Evolutionary conservation across 805 yeast genomes (phyloP).

Genomic region (Myxozyma mucilagina): DNA sequence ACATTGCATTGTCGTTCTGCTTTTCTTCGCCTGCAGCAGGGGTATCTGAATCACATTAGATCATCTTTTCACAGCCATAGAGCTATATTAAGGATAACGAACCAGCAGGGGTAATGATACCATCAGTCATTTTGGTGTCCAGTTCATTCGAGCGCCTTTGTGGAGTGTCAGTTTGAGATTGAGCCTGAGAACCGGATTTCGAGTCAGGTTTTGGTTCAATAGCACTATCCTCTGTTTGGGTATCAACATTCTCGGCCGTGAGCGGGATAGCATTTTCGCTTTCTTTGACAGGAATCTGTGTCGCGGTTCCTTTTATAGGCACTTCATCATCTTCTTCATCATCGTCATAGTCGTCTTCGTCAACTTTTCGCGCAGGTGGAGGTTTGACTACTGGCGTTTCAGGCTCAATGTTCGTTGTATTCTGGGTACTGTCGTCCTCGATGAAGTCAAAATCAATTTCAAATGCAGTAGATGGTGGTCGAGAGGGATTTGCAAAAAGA

Average conservation of each 20-base stretch:
- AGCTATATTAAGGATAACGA: neutral
- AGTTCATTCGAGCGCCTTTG: constrained; percentile 3
- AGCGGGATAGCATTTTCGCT: neutral
- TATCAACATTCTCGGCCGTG: neutral
- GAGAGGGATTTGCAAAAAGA: constrained; percentile 33
- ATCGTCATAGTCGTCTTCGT: constrained; percentile 41
- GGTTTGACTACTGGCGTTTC: constrained; percentile 8
- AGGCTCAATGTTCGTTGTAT: neutral
- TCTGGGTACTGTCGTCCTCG: constrained; percentile 26
- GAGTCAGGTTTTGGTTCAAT: neutral
- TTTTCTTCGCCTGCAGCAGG: constrained; percentile 17
- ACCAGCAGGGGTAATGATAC: constrained; percentile 30
- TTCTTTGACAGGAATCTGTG: neutral
- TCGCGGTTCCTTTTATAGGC: constrained; percentile 28
- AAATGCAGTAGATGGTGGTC: constrained; percentile 10
- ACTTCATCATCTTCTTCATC: constrained; percentile 39
- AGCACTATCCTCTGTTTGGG: neutral
- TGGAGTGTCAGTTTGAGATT: constrained; percentile 7
- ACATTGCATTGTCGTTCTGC: constrained; percentile 11
- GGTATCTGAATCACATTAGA: constrained; percentile 9
- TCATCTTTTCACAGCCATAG: neutral
- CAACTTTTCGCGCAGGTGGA: constrained; percentile 10
- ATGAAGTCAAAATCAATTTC: constrained; percentile 34
- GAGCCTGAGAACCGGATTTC: neutral
- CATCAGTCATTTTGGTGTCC: constrained; percentile 13